These are phyloP conservation scores for Paxillus ammoniavirescens DNA, from an alignment of 768 basidiomycete genomes.

Conservation along the genomic window DNA sequence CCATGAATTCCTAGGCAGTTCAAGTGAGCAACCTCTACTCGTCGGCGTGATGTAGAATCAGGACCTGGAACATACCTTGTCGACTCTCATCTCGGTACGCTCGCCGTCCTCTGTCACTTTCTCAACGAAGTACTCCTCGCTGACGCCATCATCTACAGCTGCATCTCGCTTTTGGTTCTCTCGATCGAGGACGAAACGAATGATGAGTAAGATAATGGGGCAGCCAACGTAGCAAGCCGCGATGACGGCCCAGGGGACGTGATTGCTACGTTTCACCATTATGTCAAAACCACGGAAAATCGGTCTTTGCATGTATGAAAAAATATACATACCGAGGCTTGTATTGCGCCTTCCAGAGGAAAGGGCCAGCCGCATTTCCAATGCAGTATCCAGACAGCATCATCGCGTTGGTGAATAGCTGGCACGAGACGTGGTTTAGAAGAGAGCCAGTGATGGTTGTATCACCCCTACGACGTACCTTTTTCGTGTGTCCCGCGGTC, in stretches of 20 bases:
- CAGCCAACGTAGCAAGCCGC: slow-evolving; percentile 58
- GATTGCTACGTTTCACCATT: slow-evolving; percentile 44
- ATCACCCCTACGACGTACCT: slow-evolving; percentile 40
- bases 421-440: neutral
- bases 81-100: slow-evolving; percentile 53
- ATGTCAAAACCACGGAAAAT: too few relatives aligned
- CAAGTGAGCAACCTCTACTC: neutral
- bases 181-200: slow-evolving; percentile 51
- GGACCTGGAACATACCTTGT: slow-evolving; percentile 46
- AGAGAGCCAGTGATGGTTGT: neutral
- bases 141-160: slow-evolving; percentile 45
- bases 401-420: slow-evolving; percentile 55
- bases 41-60: neutral
- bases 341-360: slow-evolving; percentile 74
- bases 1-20: slow-evolving; percentile 9
- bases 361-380: slow-evolving; percentile 65
- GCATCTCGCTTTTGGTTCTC: slow-evolving; percentile 67
- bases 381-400: slow-evolving; percentile 70
- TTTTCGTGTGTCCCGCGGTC: slow-evolving; percentile 73
- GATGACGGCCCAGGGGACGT: slow-evolving; percentile 76
- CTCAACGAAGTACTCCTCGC: slow-evolving; percentile 61
- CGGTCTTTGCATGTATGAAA: too few relatives aligned
- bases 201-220: slow-evolving; percentile 44
- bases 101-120: slow-evolving; percentile 50
- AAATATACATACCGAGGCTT: slow-evolving; percentile 50